phyloP scores from a whole-genome alignment of 768 basidiomycete species.

The Cyathus striatus region DNA sequence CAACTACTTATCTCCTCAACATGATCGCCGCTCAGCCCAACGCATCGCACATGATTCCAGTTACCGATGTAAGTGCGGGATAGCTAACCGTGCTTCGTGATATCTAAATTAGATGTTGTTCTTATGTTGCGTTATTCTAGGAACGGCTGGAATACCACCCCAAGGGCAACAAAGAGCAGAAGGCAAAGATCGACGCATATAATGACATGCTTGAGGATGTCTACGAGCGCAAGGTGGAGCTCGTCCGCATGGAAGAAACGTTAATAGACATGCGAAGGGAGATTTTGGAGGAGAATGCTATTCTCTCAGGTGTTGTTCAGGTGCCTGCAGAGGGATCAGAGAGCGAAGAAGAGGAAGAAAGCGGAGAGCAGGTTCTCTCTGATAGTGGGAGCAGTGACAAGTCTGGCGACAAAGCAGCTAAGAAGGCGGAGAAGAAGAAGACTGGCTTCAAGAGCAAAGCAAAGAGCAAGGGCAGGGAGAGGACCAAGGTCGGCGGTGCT shows the following conservation, averaged over 20 bases:
- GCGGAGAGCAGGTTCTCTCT: not conserved
- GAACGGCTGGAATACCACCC: constrained; percentile 20
- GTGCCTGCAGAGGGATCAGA: not conserved
- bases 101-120: too few species aligned
- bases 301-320: not conserved
- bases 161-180: constrained; percentile 19
- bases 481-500: constrained; percentile 1
- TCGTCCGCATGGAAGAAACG: constrained; percentile 21
- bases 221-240: constrained; percentile 28
- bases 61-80: constrained; percentile 22
- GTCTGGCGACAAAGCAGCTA: not conserved
- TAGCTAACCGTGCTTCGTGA: too few species aligned
- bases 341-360: constrained; percentile 1
- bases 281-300: constrained; percentile 20
- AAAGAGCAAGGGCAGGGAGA: constrained; percentile 4
- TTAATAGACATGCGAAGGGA: constrained; percentile 24
- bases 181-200: constrained; percentile 22
- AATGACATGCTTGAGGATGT: constrained; percentile 29
- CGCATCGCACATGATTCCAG: constrained; percentile 24
- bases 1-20: not conserved
- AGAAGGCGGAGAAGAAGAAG: constrained; percentile 3
- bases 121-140: constrained; percentile 6
- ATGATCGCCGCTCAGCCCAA: constrained; percentile 5
- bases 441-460: too few species aligned
- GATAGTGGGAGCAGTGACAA: constrained; percentile 1